Percentiles rank a stretch among this genome's conserved stretches.
Conservation (phyloP, 164 flowering plant genomes). For the Sextonia rubra region DNA sequence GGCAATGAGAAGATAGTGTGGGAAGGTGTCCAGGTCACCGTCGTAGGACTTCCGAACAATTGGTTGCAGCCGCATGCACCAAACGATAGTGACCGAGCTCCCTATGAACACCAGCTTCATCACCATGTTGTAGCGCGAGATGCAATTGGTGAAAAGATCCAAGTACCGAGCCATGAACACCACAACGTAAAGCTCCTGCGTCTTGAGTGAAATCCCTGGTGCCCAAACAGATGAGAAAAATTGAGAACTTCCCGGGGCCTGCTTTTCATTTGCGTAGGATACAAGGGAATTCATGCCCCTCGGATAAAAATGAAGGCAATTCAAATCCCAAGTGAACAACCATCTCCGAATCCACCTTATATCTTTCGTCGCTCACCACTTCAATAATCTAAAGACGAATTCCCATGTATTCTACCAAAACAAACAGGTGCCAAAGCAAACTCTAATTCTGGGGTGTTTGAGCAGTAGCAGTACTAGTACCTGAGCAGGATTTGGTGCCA, state of each 20-base stretch:
- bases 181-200: conserved; percentile 79
- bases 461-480: conserved; percentile 20
- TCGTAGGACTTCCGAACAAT: conserved; percentile 66
- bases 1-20: conserved; percentile 51
- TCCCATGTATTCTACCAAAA: background rate
- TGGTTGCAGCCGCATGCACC: conserved; percentile 74
- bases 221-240: background rate
- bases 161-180: conserved; percentile 79
- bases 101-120: conserved; percentile 86
- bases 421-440: background rate
- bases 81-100: conserved; percentile 70
- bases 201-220: conserved; percentile 85
- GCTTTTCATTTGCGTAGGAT: too few species aligned
- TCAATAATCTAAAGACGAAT: too few species aligned
- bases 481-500: conserved; percentile 86
- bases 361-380: too few species aligned
- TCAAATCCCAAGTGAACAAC: too few species aligned
- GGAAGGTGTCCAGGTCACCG: conserved; percentile 71
- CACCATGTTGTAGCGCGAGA: conserved; percentile 71
- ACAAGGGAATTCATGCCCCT: too few species aligned
- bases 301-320: too few species aligned
- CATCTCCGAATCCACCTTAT: too few species aligned
- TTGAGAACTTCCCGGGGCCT: too few species aligned
- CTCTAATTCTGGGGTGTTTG: too few species aligned
- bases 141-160: conserved; percentile 75